Percentiles rank a stretch among this genome's conserved stretches.
Conservation (phyloP, 306 rosid species). For the Pterocarpus santalinus region DNA sequence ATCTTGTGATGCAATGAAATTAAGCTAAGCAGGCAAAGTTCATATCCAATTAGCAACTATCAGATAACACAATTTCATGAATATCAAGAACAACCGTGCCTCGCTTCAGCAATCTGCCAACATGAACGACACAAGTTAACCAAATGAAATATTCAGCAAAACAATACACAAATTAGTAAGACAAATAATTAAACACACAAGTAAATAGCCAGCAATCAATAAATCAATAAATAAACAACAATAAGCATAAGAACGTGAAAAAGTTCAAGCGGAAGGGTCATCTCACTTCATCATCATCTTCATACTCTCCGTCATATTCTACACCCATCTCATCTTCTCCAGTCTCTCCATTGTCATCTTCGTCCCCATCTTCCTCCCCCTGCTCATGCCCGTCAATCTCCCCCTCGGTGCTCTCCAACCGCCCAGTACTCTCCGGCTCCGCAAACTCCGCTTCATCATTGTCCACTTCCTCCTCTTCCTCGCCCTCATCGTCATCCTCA, state of each 20-base stretch:
- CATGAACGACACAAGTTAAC: not conserved
- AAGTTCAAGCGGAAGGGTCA: slow-evolving; percentile 1
- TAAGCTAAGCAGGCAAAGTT: not conserved
- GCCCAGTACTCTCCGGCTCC: slow-evolving; percentile 70
- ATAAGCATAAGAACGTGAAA: not conserved
- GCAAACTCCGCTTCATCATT: slow-evolving; percentile 80
- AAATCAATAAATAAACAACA: not conserved
- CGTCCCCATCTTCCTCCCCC: slow-evolving; percentile 88
- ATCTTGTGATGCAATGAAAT: not conserved
- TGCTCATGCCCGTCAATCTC: slow-evolving; percentile 96
- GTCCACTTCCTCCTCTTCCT: slow-evolving; percentile 86
- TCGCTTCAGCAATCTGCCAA: slow-evolving; percentile 40
- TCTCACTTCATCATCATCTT: slow-evolving; percentile 90
- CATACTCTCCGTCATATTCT: slow-evolving; percentile 72
- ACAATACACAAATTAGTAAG: not conserved
- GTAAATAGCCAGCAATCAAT: slow-evolving; percentile 14
- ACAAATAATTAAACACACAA: not conserved
- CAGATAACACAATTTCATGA: slow-evolving; percentile 22
- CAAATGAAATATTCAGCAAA: slow-evolving; percentile 16
- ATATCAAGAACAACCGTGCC: slow-evolving; percentile 2
- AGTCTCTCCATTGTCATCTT: slow-evolving; percentile 87
- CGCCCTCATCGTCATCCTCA: slow-evolving; percentile 71
- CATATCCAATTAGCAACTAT: slow-evolving; percentile 16
- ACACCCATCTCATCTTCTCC: slow-evolving; percentile 78
- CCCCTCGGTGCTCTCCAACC: slow-evolving; percentile 76